phyloP scores from a whole-genome alignment of 2,329 filamentous ascomycete genomes.

The Metarhizium humberi region DNA sequence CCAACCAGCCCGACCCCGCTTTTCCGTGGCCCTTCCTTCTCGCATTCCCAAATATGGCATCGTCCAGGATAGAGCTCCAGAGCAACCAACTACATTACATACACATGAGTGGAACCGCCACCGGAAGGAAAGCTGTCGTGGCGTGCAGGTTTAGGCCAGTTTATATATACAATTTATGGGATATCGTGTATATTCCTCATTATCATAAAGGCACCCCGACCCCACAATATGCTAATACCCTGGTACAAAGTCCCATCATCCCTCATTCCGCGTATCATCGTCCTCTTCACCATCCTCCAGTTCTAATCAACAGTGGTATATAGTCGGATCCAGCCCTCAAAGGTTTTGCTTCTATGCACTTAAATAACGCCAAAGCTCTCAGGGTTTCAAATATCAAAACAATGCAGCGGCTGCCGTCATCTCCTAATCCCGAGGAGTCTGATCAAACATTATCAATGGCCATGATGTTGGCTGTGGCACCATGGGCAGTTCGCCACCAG shows the following conservation, averaged over 20 bases:
- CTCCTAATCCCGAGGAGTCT: constrained; percentile 7
- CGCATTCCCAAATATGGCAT: too few relatives aligned
- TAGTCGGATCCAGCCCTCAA: background rate
- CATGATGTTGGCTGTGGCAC: constrained; percentile 19
- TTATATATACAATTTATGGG: background rate
- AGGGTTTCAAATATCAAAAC: background rate
- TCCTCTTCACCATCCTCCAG: background rate
- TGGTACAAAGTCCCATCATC: background rate
- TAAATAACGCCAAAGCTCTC: background rate
- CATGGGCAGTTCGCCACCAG: constrained; percentile 14
- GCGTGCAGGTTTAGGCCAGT: too few relatives aligned
- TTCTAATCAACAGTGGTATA: background rate
- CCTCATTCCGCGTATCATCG: background rate
- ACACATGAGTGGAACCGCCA: too few relatives aligned
- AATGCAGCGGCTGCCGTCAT: background rate
- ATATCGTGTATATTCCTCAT: too few relatives aligned
- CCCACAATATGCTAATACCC: background rate
- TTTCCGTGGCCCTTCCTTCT: too few relatives aligned
- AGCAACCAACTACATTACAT: too few relatives aligned
- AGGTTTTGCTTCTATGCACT: background rate
- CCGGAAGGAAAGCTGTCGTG: too few relatives aligned
- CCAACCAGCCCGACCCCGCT: too few relatives aligned
- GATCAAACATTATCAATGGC: constrained; percentile 23
- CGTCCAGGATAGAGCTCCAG: too few relatives aligned
- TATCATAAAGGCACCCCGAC: background rate